These are phyloP conservation scores for Peronospora destructor DNA, from an alignment of 352 stramenopile species.

Conservation along the genomic window DNA sequence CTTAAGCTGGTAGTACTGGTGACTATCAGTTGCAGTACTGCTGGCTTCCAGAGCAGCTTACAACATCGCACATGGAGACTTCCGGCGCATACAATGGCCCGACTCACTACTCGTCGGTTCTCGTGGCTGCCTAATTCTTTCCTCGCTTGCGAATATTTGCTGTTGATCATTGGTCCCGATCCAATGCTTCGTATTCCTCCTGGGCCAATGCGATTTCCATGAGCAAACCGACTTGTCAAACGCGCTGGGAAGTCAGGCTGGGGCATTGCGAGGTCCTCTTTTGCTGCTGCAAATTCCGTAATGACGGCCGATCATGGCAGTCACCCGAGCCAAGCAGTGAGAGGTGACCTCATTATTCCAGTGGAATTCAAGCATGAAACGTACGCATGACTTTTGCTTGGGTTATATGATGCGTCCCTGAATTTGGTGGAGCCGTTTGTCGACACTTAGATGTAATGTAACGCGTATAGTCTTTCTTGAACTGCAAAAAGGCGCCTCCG, in stretches of 20 bases:
- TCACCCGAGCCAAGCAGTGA: neutral
- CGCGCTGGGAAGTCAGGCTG: conserved; percentile 16
- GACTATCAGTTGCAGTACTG: conserved; percentile 25
- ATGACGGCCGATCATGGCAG: conserved; percentile 13
- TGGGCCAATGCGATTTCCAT: conserved; percentile 1
- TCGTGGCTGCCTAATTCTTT: conserved; percentile 13
- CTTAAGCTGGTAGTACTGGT: conserved; percentile 5
- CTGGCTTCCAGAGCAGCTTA: conserved; percentile 30
- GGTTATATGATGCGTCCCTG: conserved; percentile 1
- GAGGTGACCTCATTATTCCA: conserved; percentile 4
- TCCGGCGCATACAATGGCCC: conserved; percentile 23
- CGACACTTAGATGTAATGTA: conserved; percentile 21
- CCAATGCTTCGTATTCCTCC: conserved; percentile 16
- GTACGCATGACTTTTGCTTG: neutral
- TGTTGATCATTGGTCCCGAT: conserved; percentile 7
- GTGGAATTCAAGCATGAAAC: conserved; percentile 13
- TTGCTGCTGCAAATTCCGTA: conserved; percentile 18
- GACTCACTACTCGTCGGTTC: conserved; percentile 16
- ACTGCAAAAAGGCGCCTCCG: neutral
- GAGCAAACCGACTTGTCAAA: conserved; percentile 11
- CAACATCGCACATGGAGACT: conserved; percentile 28
- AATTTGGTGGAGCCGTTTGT: conserved; percentile 8
- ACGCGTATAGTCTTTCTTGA: conserved; percentile 8
- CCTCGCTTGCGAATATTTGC: conserved; percentile 4
- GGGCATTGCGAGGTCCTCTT: conserved; percentile 11